These are phyloP conservation scores for Talaromyces rugulosus DNA, from an alignment of 2,329 filamentous ascomycete genomes.

Conservation along the genomic window DNA sequence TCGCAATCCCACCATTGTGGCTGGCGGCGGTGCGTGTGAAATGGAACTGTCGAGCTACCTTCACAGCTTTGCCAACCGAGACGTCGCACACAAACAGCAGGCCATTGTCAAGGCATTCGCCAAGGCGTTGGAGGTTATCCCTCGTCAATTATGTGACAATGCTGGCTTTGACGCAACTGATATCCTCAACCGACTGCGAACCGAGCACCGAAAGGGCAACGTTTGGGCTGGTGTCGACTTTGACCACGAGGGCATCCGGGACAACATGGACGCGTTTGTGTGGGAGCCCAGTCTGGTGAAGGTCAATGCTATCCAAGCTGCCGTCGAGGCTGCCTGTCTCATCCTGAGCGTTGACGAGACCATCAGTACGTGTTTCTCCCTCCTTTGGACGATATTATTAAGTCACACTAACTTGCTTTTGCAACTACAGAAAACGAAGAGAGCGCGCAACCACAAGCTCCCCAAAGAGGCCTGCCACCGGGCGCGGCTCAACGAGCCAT, in stretches of 20 bases:
- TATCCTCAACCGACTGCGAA: constrained; percentile 91
- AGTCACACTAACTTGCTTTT: constrained; percentile 1
- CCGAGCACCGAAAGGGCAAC: constrained; percentile 91
- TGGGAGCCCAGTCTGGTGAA: constrained; percentile 97
- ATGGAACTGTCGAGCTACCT: constrained; percentile 97
- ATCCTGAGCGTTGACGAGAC: constrained; percentile 97
- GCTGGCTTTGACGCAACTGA: constrained; percentile 97
- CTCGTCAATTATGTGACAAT: constrained; percentile 95
- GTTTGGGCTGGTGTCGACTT: constrained; percentile 97
- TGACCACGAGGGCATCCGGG: constrained; percentile 79
- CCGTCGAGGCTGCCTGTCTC: constrained; percentile 90
- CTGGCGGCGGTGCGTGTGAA: constrained; percentile 88
- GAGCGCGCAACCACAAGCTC: constrained; percentile 77
- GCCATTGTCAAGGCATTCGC: constrained; percentile 96
- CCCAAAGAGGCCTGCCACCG: constrained; percentile 67
- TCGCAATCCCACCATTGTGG: constrained; percentile 90
- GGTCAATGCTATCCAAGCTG: constrained; percentile 93
- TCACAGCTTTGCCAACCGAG: constrained; percentile 86
- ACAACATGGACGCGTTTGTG: constrained; percentile 94
- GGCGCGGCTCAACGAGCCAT: constrained; percentile 86
- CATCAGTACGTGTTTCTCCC: constrained; percentile 59
- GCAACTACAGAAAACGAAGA: constrained; percentile 71
- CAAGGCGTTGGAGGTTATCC: constrained; percentile 94
- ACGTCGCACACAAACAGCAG: constrained; percentile 92
- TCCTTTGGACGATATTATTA: not conserved